phyloP scores from a whole-genome alignment of 495 filamentous ascomycete genomes.

The Penicillium maclennaniae region DNA sequence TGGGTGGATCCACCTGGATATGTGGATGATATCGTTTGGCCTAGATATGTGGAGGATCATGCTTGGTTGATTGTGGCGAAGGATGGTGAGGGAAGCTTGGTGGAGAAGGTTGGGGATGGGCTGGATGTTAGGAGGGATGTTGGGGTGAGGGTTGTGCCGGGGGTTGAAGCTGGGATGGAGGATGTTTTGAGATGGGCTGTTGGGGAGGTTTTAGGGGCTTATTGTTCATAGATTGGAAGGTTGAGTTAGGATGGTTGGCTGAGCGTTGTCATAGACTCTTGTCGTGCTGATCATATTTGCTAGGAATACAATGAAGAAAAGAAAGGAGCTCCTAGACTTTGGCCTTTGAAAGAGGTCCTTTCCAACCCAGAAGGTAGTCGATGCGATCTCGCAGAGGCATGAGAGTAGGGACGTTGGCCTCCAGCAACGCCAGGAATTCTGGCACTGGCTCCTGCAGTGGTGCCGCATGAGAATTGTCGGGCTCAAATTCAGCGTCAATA shows the following conservation, averaged over 20 bases:
- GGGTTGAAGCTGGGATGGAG: conserved; percentile 32
- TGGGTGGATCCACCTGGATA: conserved; percentile 94
- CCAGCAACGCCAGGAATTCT: background rate
- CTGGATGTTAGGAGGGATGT: conserved; percentile 32
- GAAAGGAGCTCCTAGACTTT: background rate
- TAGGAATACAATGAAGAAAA: background rate
- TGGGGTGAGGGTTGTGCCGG: conserved; percentile 39
- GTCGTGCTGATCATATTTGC: background rate
- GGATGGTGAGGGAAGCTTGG: conserved; percentile 51
- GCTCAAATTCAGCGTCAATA: background rate
- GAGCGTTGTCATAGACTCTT: no score
- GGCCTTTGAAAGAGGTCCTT: conserved; percentile 15
- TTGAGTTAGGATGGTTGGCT: background rate
- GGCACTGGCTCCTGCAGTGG: background rate
- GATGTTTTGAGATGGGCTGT: conserved; percentile 44
- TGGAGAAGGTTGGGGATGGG: conserved; percentile 32
- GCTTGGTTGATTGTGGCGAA: conserved; percentile 65
- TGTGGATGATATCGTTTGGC: conserved; percentile 94
- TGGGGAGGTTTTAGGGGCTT: conserved; percentile 33
- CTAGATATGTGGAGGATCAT: conserved; percentile 79
- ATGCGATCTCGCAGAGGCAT: conserved; percentile 25
- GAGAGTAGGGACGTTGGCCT: background rate
- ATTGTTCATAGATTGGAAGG: background rate
- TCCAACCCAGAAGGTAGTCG: conserved; percentile 40
- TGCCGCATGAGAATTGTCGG: background rate